Evolutionary conservation across 1,139 yeast species (phyloP).

Genomic region (Kodamaea derodonti): DNA sequence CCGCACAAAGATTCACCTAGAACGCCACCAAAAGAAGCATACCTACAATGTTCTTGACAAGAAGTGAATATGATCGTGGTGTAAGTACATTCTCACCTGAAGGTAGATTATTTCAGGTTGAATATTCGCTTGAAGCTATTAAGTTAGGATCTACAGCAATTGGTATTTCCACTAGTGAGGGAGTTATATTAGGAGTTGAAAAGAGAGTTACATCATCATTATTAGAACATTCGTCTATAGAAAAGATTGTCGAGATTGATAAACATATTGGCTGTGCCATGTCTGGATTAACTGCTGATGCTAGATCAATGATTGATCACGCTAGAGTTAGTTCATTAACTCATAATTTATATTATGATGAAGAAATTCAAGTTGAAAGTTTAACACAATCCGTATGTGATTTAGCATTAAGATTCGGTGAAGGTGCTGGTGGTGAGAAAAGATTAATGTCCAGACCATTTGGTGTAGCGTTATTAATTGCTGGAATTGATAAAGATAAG

Average conservation of each 20-base stretch:
- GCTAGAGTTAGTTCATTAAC: constrained; percentile 91
- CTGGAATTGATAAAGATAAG: constrained; percentile 87
- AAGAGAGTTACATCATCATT: constrained; percentile 93
- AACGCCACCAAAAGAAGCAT: background rate
- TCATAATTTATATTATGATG: constrained; percentile 88
- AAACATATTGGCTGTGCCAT: constrained; percentile 96
- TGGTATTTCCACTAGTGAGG: constrained; percentile 95
- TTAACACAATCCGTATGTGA: constrained; percentile 97
- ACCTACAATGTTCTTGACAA: constrained; percentile 77
- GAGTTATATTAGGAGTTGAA: constrained; percentile 94
- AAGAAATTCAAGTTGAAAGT: constrained; percentile 87
- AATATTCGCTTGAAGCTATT: constrained; percentile 95
- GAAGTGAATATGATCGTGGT: constrained; percentile 99
- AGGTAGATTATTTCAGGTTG: constrained; percentile 97
- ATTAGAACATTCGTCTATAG: constrained; percentile 89
- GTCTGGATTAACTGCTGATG: constrained; percentile 98
- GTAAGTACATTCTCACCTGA: constrained; percentile 98
- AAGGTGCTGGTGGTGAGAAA: constrained; percentile 97
- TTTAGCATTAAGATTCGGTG: constrained; percentile 94
- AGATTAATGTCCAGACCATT: constrained; percentile 98
- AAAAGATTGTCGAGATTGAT: constrained; percentile 93
- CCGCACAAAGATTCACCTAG: background rate
- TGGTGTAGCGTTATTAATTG: constrained; percentile 95
- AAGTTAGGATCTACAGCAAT: constrained; percentile 96
- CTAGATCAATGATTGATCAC: constrained; percentile 97